Base-by-base conservation (phyloP, 257 asterid genomes). In the Penstemon davidsonii region DNA sequence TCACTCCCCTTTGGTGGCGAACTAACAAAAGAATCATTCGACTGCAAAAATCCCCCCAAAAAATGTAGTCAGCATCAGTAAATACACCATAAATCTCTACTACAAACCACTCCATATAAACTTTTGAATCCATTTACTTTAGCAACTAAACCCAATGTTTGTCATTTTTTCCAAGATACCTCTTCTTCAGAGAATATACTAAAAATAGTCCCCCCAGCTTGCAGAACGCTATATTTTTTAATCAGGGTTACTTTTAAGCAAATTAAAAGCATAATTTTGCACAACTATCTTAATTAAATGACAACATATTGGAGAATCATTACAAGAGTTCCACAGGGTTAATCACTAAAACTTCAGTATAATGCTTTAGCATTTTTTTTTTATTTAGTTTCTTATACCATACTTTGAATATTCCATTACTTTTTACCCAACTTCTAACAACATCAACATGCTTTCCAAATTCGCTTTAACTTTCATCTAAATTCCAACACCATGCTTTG, bases 1-100 rank as follows among this genome's bases (percentile, higher is more conserved):
- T 91, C 96, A 9, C 60, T 82, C 11, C 42, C 80, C 79, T 82
- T 93, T 5, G 86, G 86, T 36, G 97, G 95, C 10, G 90, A 88
- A 83, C 73, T 73, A 36, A 60, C 78, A 6, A 73, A 75, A 53
- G 87, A 86, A 67, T 86, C 97, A 74, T 66, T 84, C 5, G 96
- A 90, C 99, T 93, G 96, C 59, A 63, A 11, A 72, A 4, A 15
- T 57, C 7, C 33, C 3, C 53, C 60, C 41, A 50, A 44, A 7
- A 39, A 3, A 15, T 18, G 51, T 8, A 11, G 3, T 67, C 12
- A 56, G 60, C 51, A 40, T 10, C 38, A 58, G 46, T 3, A 45
- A 43, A 19, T 36, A 45, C 33, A 68, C 38, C 71, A 68, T 38
- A 52, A 76, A 63, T 36, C 2, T 42, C 13, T 25, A 40, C 8